Evolutionary conservation across 352 stramenopile species (phyloP), one percentile per base, ranked within the genome.

Genomic region (Hyaloperonospora brassicae): DNA sequence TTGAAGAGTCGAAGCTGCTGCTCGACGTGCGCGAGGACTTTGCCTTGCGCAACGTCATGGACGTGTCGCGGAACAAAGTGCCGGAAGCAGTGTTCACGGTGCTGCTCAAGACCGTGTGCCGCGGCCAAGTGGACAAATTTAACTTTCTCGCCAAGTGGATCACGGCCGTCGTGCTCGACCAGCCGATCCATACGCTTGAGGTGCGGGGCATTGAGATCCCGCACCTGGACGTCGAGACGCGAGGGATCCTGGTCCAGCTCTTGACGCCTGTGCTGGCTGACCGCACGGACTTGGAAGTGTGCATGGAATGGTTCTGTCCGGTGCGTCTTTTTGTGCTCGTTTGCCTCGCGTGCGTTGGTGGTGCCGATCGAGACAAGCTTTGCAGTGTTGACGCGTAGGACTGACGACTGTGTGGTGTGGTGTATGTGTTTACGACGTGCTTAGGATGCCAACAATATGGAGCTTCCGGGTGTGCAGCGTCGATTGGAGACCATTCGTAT

Each of bases 71-170:
- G 63, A 79, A 87, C 66, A 78, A 77, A 41, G 81, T 92, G 57
- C 79, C 81, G 0, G 80, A 91, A 53, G 73, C 92, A 47, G 82
- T 91, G 24, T 94, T 91, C 59, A 74, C 77, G 27, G 66, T 90
- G 44, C 68, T 92, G 36, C 75, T 92, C 51, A 86, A 88, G 63
- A 87, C 85, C 38, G 84, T 93, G 31, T 94, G 84, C 53, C 76
- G 71, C 31, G 82, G 84, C 27, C 82, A 91, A 55, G 72, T 93
- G 22, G 82, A 94, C 66, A 92, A 92, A 66, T 94, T 94, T 49
- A 91, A 94, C 56, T 92, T 91, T 51, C 56, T 93, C 24, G 80
- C 82, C 47, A 90, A 77, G 25, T 94, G 84, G 84, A 92, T 94
- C 63, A 86, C 75, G 54, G 63, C 64, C 13, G 78, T 94, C 25